A percentile compares a stretch with the other conserved stretches of the same genome.
Evolutionary conservation across 768 basidiomycete genomes (phyloP).

Genomic region (Tricholoma flavovirens): DNA sequence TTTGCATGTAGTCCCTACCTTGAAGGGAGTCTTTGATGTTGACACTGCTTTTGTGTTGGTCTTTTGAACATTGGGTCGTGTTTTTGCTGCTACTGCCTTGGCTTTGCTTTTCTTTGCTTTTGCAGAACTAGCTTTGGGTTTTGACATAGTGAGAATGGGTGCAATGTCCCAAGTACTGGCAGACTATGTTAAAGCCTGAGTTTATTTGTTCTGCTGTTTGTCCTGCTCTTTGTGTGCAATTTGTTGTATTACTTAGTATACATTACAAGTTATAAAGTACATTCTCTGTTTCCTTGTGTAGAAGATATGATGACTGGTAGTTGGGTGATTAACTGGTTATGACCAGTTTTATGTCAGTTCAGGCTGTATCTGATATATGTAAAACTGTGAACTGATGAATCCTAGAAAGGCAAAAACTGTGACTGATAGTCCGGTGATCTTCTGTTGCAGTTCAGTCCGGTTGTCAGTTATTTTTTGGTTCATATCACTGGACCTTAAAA

Average conservation of each 20-base stretch:
- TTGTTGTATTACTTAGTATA: not conserved
- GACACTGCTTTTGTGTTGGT: not conserved
- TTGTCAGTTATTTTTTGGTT: not conserved
- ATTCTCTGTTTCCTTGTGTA: not conserved
- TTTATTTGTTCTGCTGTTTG: constrained; percentile 1
- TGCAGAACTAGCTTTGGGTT: not conserved
- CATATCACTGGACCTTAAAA: not conserved
- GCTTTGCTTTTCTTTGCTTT: not conserved
- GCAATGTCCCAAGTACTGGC: not conserved
- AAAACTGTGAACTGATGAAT: not conserved
- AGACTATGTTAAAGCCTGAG: not conserved
- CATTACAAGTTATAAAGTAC: not conserved
- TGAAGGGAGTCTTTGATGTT: not conserved
- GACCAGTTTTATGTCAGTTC: not conserved
- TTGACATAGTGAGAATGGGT: not conserved
- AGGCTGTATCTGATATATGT: not conserved
- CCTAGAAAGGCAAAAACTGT: not conserved
- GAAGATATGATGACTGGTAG: not conserved
- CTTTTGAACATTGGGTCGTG: too few species aligned
- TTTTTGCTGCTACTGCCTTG: not conserved
- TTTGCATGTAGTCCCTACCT: too few species aligned
- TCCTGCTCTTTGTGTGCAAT: not conserved
- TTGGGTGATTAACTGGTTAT: not conserved
- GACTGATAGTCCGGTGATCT: not conserved
- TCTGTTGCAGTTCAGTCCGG: not conserved